Evolutionary conservation across 139 green algal species (phyloP), one percentile per base, ranked within the genome.

Genomic region (Coccomyxa sp.): DNA sequence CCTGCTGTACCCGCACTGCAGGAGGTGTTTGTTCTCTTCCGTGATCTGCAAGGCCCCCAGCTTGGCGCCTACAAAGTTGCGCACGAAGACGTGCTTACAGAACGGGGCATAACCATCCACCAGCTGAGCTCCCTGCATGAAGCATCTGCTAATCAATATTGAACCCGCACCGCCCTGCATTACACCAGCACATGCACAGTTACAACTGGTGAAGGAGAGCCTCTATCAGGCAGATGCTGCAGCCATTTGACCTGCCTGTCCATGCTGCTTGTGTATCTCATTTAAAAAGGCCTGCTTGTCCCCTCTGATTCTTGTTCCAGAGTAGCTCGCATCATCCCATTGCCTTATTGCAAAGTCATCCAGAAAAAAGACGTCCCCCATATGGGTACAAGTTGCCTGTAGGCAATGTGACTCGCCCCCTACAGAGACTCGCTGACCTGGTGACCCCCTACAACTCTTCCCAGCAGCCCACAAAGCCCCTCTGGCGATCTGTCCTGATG

Each of bases 61-160:
- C 68, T 87, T 88, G 31, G 89, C 88, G 34, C 81, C 87, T 16
- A 91, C 79, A 73, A 95, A 96, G 83, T 98, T 98, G 14, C 88
- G 90, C 70, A 98, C 84, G 40, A 98, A 98, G 0, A 98, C 73
- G 83, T 98, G 94, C 83, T 98, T 98, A 91, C 95, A 98, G 78
- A 98, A 98, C 22, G 93, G 92, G 6, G 95, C 95, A 77, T 98
- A 98, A 39, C 95, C 95, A 34, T 97, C 93, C 4, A 90, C 81
- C 55, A 97, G 88, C 38, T 80, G 71, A 0, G 74, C 86, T 1
- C 74, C 79, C 39, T 41, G 39, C 34, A 84, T 71, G 81, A 88
- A 88, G 22, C 44, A 41, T 1, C 70, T 50, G 18, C 33, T 24
- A 5, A 12, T 74, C 3, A 74, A 10, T 29, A 40, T 34, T 54